Conservation (phyloP, 768 basidiomycete species). For the Collybiopsis luxurians region DNA sequence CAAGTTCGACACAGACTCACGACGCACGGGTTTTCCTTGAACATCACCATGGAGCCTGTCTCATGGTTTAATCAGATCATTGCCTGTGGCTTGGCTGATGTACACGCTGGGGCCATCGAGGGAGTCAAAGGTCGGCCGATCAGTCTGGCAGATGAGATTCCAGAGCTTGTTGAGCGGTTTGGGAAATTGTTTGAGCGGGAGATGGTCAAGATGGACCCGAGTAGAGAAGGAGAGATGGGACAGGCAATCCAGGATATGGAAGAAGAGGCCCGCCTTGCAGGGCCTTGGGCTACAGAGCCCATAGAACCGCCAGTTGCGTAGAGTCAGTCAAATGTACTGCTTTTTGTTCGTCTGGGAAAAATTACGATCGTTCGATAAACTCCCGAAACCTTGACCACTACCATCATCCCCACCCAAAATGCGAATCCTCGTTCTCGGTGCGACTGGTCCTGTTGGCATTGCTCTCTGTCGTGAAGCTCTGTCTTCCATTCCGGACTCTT, state of each 20-base stretch:
- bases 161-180: slow-evolving; percentile 46
- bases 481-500: slow-evolving; percentile 29
- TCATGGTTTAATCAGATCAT: slow-evolving; percentile 86
- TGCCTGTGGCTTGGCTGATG: slow-evolving; percentile 87
- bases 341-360: background rate
- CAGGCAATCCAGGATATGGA: slow-evolving; percentile 47
- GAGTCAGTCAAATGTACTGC: background rate
- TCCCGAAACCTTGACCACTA: background rate
- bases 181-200: slow-evolving; percentile 47
- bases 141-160: slow-evolving; percentile 49
- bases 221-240: slow-evolving; percentile 44
- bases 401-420: slow-evolving; percentile 21
- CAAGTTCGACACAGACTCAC: slow-evolving; percentile 94
- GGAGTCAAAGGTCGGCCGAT: slow-evolving; percentile 36
- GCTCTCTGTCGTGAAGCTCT: slow-evolving; percentile 57
- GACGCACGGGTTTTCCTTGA: slow-evolving; percentile 92
- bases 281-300: slow-evolving; percentile 32
- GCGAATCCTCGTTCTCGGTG: slow-evolving; percentile 68
- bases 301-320: slow-evolving; percentile 1
- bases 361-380: background rate
- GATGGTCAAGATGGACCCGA: slow-evolving; percentile 40
- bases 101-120: slow-evolving; percentile 72
- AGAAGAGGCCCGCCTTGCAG: slow-evolving; percentile 37
- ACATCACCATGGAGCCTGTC: slow-evolving; percentile 78
- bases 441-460: slow-evolving; percentile 60